Evolutionary conservation across 164 flowering plant genomes (phyloP).

Genomic region (Aristolochia contorta): DNA sequence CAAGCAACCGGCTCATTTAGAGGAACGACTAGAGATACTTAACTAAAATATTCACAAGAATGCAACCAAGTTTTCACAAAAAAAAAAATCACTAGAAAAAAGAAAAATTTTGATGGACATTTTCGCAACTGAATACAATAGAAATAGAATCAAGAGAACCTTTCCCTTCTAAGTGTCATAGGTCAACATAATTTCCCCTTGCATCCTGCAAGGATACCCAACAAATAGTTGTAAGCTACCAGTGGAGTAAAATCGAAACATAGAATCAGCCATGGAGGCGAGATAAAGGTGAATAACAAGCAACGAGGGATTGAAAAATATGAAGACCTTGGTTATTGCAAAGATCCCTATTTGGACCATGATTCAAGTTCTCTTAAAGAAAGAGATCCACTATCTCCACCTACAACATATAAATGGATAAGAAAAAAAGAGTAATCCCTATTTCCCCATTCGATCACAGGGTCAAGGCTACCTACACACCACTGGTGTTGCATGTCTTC

Average conservation of each 20-base stretch:
- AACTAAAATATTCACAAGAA: no score
- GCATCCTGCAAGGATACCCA: slow-evolving; percentile 25
- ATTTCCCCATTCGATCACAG: background rate
- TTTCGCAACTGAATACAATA: no score
- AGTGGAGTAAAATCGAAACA: background rate
- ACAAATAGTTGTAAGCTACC: no score
- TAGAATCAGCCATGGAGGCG: background rate
- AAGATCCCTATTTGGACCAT: no score
- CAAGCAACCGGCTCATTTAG: no score
- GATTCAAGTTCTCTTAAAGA: no score
- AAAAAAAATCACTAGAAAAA: no score
- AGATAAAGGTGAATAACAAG: background rate
- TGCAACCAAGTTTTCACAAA: background rate
- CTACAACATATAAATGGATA: no score
- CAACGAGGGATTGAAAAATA: background rate
- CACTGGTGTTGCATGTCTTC: no score
- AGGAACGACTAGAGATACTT: background rate
- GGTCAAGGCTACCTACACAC: slow-evolving; percentile 16
- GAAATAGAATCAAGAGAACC: slow-evolving; percentile 34
- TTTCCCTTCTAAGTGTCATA: slow-evolving; percentile 68
- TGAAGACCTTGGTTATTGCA: background rate
- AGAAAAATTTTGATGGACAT: no score
- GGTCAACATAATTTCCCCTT: slow-evolving; percentile 69
- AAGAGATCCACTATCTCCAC: background rate
- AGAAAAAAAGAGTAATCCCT: background rate